Base-by-base conservation (phyloP, 257 asterid genomes). In the Hygrophila difformis region DNA sequence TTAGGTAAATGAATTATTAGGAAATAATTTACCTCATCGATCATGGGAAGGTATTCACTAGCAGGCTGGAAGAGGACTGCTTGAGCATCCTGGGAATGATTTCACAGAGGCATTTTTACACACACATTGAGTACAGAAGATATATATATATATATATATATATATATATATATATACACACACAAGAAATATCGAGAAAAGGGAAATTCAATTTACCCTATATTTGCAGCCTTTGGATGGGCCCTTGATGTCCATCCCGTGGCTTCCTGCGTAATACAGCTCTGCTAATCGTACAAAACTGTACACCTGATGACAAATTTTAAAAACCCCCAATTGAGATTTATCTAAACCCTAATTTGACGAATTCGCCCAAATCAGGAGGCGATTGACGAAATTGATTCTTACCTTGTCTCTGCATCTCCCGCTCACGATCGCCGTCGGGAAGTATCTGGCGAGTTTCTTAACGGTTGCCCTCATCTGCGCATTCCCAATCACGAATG, bases 231-330 rank as follows among this genome's bases (percentile, higher is more conserved):
- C 84, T 66, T 78, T 86, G 14, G 95, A 76, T 59, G 99, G 99
- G 48, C 93, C 94, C 69, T 79, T 80, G 42, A 91, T 91, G 81
- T 91, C 99, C 99, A 91, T 91, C 15, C 99, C 99, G 69, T 91
- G 99, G 82, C 99, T 91, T 22, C 99, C 99, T 35, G 99, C 99
- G 31, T 91, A 91, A 70, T 86, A 86, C 73, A 91, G 63, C 70
- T 82, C 99, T 53, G 89, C 84, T 61, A 91, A 63, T n/a, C 82
- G 73, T 59, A 91, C 99, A 65, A 91, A 91, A 31, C 66, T 74
- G 39, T 91, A 82, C 19, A 91, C 97, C 97, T 86, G 39, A 24
- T 2, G 3, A 24, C 29, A 24, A 7, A 24, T 7, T 2, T 2
- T 3, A 24, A 24, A 24, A 3, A 24, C 29, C 5, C 7, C 29